Conservation (phyloP, 768 basidiomycete species). For the Lactarius trivialis region DNA sequence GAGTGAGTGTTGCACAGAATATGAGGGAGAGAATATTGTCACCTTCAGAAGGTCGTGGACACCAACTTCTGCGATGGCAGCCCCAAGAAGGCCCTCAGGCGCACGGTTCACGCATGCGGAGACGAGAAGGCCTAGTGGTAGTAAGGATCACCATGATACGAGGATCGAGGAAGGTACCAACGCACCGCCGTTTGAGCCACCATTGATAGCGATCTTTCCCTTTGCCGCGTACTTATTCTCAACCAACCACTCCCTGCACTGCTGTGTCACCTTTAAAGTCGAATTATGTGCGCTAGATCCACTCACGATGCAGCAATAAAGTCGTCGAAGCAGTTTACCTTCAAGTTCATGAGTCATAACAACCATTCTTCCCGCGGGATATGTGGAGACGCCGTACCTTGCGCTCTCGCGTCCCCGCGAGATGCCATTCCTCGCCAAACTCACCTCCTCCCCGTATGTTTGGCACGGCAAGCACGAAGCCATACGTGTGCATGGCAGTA, state of each 20-base stretch:
- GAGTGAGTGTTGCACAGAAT: neutral
- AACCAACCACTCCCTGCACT: constrained; percentile 58
- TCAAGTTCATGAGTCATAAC: neutral
- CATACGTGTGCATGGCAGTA: constrained; percentile 67
- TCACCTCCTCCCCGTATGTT: constrained; percentile 55
- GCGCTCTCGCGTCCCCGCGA: constrained; percentile 59
- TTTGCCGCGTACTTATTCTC: constrained; percentile 60
- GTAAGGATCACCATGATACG: neutral
- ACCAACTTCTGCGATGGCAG: constrained; percentile 74
- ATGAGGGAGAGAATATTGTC: constrained; percentile 10
- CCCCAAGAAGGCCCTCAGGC: constrained; percentile 69
- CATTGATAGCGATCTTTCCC: constrained; percentile 71
- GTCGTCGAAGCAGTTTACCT: constrained; percentile 76
- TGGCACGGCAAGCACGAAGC: constrained; percentile 54
- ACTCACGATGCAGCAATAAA: constrained; percentile 76
- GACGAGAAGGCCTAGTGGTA: constrained; percentile 56
- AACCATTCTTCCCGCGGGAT: neutral
- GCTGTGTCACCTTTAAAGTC: neutral
- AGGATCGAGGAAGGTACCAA: neutral
- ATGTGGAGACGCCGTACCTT: constrained; percentile 42
- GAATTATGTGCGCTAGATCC: neutral
- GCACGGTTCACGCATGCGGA: constrained; percentile 81
- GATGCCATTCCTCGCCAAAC: constrained; percentile 84
- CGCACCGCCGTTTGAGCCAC: constrained; percentile 76
- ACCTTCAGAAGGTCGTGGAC: constrained; percentile 78